Evolutionary conservation across 208 protist species (phyloP), one percentile per base, ranked within the genome.

Genomic region (Histomonas meleagridis): DNA sequence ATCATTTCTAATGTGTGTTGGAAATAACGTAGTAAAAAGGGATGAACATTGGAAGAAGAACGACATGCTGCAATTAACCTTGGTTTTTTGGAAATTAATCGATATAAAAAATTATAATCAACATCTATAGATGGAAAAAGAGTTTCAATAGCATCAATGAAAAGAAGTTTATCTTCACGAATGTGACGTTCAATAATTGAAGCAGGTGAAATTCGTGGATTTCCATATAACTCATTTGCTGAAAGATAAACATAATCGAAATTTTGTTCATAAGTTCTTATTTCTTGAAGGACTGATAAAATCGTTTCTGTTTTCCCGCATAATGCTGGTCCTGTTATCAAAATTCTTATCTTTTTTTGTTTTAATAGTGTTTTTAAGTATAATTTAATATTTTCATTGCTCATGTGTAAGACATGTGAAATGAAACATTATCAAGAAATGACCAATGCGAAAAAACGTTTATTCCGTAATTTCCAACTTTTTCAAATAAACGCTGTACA

Each of bases 51-150:
- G 1, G n/a, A 46, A 46, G 4, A 49, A 51, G n/a, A 23, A 28
- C 70, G 70, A 28, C n/a, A 46, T 49, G 70, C 70, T n/a, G 70
- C 70, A 79, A 79, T 79, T n/a, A 79, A 23, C 4, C 49, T 79
- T 79, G 70, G 70, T 28, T 79, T 79, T 79, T 35, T 79, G 46
- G 70, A 79, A 43, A 79, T n/a, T n/a, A 79, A 46, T 79, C 70
- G 32, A 46, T 79, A 40, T 28, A 79, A 21, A 46, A 79, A 79
- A 51, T n/a, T 35, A 79, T 49, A 79, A 51, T 79, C 70, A 28
- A 35, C n/a, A 51, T 79, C 70, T 46, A n/a, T 46, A 21, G 40
- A 4, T n/a, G 70, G 70, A 51, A 79, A 79, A 79, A 79, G 9
- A 46, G 32, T 79, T 5, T 79, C 70, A 46, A 79, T 51, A 79